Conservation (phyloP, 257 asterid species). For the Fraxinus excelsior region DNA sequence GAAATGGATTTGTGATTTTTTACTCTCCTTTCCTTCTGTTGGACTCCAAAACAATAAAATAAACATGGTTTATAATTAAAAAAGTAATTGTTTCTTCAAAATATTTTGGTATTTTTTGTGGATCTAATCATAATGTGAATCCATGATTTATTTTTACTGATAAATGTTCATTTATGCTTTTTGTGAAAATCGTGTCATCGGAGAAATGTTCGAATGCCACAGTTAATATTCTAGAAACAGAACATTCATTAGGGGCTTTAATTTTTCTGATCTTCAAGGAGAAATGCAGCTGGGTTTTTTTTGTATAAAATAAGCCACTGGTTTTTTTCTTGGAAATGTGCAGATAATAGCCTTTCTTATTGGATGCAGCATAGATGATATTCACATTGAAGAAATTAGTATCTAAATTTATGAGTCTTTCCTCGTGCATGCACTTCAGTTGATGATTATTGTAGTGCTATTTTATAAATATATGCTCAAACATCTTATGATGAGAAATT, state of each 20-base stretch:
- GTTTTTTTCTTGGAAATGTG: neutral
- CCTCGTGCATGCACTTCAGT: slow-evolving; percentile 9
- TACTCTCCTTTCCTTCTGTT: neutral
- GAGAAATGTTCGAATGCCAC: slow-evolving; percentile 2
- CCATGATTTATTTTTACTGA: neutral
- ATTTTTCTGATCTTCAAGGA: slow-evolving; percentile 16
- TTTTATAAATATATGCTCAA: neutral
- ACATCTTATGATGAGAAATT: slow-evolving; percentile 15
- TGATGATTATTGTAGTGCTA: neutral
- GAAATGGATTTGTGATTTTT: neutral
- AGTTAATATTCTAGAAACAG: neutral
- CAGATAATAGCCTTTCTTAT: neutral
- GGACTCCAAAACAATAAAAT: neutral
- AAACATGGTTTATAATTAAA: neutral
- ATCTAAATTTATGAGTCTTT: slow-evolving; percentile 12
- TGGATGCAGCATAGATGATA: neutral
- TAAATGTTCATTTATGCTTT: neutral
- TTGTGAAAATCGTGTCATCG: neutral
- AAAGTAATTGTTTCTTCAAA: neutral
- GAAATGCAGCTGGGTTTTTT: slow-evolving; percentile 7
- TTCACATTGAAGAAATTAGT: neutral
- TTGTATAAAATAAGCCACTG: neutral
- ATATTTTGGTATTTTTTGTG: neutral
- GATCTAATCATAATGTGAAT: neutral
- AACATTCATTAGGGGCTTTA: neutral